A percentile compares a stretch with the other conserved stretches of the same genome.
Conservation (phyloP, 2,329 filamentous ascomycete genomes). For the Aureobasidium mangrovei region DNA sequence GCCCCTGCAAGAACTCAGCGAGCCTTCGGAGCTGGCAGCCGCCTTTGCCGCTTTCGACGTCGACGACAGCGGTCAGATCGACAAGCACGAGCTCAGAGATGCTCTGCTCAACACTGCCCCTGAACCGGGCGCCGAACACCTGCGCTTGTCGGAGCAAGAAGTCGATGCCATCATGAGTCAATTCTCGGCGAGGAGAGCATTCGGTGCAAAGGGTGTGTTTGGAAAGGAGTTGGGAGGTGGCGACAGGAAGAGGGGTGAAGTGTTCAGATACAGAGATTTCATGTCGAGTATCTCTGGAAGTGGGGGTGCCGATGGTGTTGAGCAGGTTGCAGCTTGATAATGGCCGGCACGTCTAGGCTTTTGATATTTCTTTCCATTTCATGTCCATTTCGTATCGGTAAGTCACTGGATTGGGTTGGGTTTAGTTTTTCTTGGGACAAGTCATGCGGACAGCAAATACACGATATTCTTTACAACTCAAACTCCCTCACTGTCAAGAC, state of each 20-base stretch:
- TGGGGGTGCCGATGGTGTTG: slow-evolving; percentile 19
- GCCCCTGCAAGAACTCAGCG: slow-evolving; percentile 64
- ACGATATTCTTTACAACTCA: no score
- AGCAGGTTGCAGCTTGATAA: neutral
- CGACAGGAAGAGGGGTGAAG: slow-evolving; percentile 60
- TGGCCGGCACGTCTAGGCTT: neutral
- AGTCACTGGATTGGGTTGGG: no score
- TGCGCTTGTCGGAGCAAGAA: slow-evolving; percentile 58
- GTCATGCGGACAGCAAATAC: no score
- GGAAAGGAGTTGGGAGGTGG: slow-evolving; percentile 33
- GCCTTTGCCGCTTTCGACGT: slow-evolving; percentile 95
- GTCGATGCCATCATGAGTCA: slow-evolving; percentile 81
- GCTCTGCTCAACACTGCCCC: slow-evolving; percentile 75
- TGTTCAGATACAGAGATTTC: slow-evolving; percentile 92
- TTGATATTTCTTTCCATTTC: no score
- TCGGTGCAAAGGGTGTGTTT: slow-evolving; percentile 52
- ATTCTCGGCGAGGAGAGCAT: slow-evolving; percentile 75
- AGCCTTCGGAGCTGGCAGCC: slow-evolving; percentile 69
- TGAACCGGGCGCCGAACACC: slow-evolving; percentile 55
- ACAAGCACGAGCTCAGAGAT: slow-evolving; percentile 71
- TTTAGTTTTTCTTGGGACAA: no score
- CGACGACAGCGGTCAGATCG: slow-evolving; percentile 87
- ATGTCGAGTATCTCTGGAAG: slow-evolving; percentile 47
- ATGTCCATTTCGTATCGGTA: no score
- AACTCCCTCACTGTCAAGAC: no score